Evolutionary conservation across 2,329 filamentous ascomycete genomes (phyloP).

Genomic region (Xylogone sp.): DNA sequence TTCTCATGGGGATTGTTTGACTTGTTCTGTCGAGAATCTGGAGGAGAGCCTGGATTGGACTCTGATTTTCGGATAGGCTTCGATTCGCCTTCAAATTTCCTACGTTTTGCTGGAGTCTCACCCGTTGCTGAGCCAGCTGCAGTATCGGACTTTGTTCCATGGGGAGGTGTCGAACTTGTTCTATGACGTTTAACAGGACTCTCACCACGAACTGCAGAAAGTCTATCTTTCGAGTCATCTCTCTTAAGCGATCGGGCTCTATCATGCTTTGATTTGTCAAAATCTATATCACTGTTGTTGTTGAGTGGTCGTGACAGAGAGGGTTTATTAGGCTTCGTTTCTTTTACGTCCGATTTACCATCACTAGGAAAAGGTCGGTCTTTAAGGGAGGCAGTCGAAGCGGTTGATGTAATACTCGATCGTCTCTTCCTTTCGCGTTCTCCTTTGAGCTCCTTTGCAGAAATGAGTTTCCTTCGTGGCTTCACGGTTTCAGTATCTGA

Average conservation of each 20-base stretch:
- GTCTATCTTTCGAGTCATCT: slow-evolving; percentile 55
- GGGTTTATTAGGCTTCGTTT: slow-evolving; percentile 45
- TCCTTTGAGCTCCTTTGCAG: slow-evolving; percentile 57
- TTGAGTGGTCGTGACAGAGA: slow-evolving; percentile 14
- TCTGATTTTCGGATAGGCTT: slow-evolving; percentile 17
- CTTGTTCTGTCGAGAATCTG: slow-evolving; percentile 21
- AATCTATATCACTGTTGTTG: slow-evolving; percentile 14
- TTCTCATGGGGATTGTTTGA: slow-evolving; percentile 15
- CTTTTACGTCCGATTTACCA: slow-evolving; percentile 37
- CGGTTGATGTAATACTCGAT: slow-evolving; percentile 53
- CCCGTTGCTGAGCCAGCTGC: slow-evolving; percentile 46
- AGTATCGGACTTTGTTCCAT: slow-evolving; percentile 35
- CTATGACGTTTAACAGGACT: slow-evolving; percentile 54
- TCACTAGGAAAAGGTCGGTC: slow-evolving; percentile 42
- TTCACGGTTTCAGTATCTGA: slow-evolving; percentile 47
- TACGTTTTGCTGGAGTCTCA: slow-evolving; percentile 50
- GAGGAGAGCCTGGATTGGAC: slow-evolving; percentile 19
- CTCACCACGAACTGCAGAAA: slow-evolving; percentile 45
- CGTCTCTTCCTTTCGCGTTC: slow-evolving; percentile 50
- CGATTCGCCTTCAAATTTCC: slow-evolving; percentile 52
- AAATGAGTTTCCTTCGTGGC: slow-evolving; percentile 59
- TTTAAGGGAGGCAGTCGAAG: slow-evolving; percentile 45
- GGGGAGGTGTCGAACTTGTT: slow-evolving; percentile 55
- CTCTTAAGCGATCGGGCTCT: slow-evolving; percentile 58
- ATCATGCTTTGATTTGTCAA: slow-evolving; percentile 33